phyloP scores from a whole-genome alignment of 2,329 filamentous ascomycete genomes.

The Cladosporium colombiae region DNA sequence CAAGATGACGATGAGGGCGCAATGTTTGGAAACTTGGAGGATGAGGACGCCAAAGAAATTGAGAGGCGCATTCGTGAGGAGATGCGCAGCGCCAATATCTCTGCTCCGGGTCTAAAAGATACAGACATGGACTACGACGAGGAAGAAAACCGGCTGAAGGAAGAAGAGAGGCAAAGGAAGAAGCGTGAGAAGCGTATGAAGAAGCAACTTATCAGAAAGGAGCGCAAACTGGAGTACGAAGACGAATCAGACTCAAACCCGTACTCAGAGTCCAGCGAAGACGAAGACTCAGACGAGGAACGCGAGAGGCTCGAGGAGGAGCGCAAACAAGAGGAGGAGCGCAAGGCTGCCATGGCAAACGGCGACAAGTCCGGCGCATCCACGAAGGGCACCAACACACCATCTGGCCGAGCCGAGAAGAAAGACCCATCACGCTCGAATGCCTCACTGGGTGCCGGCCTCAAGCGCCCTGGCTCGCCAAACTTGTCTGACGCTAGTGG shows the following conservation, averaged over 20 bases:
- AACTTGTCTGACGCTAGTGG: slow-evolving; percentile 88
- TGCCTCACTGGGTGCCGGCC: slow-evolving; percentile 42
- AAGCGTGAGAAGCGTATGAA: slow-evolving; percentile 74
- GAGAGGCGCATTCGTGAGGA: slow-evolving; percentile 69
- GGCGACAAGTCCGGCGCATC: slow-evolving; percentile 58
- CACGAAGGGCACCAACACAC: slow-evolving; percentile 70
- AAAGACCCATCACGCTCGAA: slow-evolving; percentile 55
- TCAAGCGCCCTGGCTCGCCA: slow-evolving; percentile 85
- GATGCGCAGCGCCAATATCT: slow-evolving; percentile 84
- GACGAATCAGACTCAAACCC: slow-evolving; percentile 59
- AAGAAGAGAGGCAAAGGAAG: slow-evolving; percentile 68
- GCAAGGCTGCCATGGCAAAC: slow-evolving; percentile 51
- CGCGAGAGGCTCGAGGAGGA: slow-evolving; percentile 60
- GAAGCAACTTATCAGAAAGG: slow-evolving; percentile 79
- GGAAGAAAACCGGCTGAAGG: slow-evolving; percentile 65
- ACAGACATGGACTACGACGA: slow-evolving; percentile 58
- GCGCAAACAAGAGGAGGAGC: slow-evolving; percentile 56
- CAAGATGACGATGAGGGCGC: slow-evolving; percentile 84
- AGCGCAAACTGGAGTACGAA: slow-evolving; percentile 84
- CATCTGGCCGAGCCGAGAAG: slow-evolving; percentile 57
- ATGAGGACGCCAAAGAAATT: slow-evolving; percentile 66
- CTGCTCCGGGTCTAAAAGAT: slow-evolving; percentile 55
- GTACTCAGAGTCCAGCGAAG: slow-evolving; percentile 51
- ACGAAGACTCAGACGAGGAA: slow-evolving; percentile 66
- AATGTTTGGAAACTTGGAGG: slow-evolving; percentile 78